Base-by-base conservation (phyloP, 352 stramenopile genomes). In the Globisporangium apiculatum region DNA sequence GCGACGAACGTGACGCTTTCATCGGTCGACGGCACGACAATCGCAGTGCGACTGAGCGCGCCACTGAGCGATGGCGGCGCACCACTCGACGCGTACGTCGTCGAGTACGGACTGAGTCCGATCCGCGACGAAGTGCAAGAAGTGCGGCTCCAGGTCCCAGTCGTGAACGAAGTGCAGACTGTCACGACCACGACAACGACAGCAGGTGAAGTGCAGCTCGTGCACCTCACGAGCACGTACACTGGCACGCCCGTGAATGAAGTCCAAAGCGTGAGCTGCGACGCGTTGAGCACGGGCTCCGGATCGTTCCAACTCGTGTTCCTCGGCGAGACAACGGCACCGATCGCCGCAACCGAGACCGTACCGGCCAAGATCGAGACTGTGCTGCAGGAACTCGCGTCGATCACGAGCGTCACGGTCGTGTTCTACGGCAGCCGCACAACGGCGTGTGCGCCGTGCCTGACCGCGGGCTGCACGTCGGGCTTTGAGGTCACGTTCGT, bases 401-500 rank as follows among this genome's bases (percentile, higher is more conserved):
- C 73, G 5, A 89, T 99, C 49, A 87, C 84, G 15, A 66, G 72
- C 2, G 94, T 98, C 6, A 85, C 65, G 4, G 83, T 98, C 2
- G 60, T 61, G 10, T 96, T 95, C 58, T 69, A 69, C 42, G 64
- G 63, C 37, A 61, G 52, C 0, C 69, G 68, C 10, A 84, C 76
- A 0, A 88, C 71, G 24, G 89, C 86, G 11, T 97, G 88, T 64
- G 68, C 69, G 36, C 77, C 83, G 10, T 97, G 88, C 48, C 58
- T 67, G 10, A 41, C 52, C 1, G 51, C 67, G 1, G 80, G 81
- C 5, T 90, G 77, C 46, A 68, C 77, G 0, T 75, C 76, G 15
- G 86, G 86, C 9, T 89, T 98, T 43, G 79, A 78, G 17, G 83
- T 98, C 40, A 95, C 83, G 6, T 99, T 98, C 65, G 59, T 70